These are phyloP conservation scores for Penicillium sp. DNA, from an alignment of 2,329 filamentous ascomycete species.

Conservation along the genomic window DNA sequence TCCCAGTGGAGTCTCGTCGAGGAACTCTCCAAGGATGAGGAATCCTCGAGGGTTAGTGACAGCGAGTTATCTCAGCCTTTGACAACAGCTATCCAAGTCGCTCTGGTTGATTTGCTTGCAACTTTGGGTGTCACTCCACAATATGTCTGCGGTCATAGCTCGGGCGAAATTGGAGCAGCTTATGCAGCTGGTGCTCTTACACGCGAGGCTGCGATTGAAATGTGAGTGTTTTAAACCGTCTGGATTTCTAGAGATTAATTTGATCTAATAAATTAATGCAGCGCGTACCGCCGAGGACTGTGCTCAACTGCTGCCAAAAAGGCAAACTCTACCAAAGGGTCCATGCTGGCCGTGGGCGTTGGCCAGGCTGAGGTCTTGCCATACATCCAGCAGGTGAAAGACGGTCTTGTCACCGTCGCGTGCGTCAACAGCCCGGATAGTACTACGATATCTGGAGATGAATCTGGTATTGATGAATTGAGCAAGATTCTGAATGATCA, in stretches of 20 bases:
- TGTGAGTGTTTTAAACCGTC: background rate
- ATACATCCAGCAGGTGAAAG: constrained; percentile 9
- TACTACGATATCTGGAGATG: constrained; percentile 24
- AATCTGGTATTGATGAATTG: background rate
- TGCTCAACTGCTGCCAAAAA: constrained; percentile 13
- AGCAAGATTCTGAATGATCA: constrained; percentile 13
- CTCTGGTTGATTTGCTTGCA: constrained; percentile 10
- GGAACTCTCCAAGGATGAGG: constrained; percentile 3
- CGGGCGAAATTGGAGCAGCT: constrained; percentile 18
- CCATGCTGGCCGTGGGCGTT: constrained; percentile 23
- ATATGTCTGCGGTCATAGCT: constrained; percentile 13
- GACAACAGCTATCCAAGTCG: constrained; percentile 13
- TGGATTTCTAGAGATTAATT: background rate
- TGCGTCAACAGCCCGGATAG: constrained; percentile 23
- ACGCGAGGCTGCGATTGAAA: constrained; percentile 11
- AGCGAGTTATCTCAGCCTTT: constrained; percentile 7
- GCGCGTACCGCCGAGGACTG: constrained; percentile 13
- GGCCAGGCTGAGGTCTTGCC: constrained; percentile 1
- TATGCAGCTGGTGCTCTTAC: constrained; percentile 15
- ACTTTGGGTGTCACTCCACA: constrained; percentile 6
- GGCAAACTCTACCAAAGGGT: constrained; percentile 11
- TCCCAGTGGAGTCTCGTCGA: constrained; percentile 18
- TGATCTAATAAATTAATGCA: background rate
- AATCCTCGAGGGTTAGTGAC: background rate
- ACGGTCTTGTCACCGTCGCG: constrained; percentile 17